A percentile compares a stretch with the other conserved stretches of the same genome.
Conservation (phyloP, 805 yeast genomes). For the Candida saitoana region DNA sequence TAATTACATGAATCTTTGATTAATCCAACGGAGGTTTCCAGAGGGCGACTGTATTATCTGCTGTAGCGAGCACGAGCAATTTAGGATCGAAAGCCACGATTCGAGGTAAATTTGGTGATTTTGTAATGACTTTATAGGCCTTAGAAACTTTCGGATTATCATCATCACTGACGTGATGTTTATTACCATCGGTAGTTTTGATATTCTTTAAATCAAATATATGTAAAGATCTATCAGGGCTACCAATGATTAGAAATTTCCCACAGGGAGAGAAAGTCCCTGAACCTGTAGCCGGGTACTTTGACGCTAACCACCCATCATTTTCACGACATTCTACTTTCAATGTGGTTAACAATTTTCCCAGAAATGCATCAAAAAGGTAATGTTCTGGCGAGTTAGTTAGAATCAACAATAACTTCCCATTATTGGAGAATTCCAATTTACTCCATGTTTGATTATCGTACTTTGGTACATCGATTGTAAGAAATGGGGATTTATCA, state of each 20-base stretch:
- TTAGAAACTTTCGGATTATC: conserved; percentile 18
- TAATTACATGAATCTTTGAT: background rate
- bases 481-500: conserved; percentile 53
- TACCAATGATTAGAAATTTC: conserved; percentile 32
- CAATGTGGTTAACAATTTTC: conserved; percentile 39
- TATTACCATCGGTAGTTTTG: conserved; percentile 15
- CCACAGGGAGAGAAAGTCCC: conserved; percentile 40
- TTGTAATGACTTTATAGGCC: conserved; percentile 21
- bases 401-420: conserved; percentile 57
- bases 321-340: conserved; percentile 6
- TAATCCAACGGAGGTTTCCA: conserved; percentile 28
- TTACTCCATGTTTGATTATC: conserved; percentile 48
- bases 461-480: conserved; percentile 14
- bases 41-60: conserved; percentile 43
- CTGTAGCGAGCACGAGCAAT: conserved; percentile 57
- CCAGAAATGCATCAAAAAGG: conserved; percentile 67
- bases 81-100: conserved; percentile 60
- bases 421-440: conserved; percentile 76
- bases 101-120: conserved; percentile 39
- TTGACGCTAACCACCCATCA: conserved; percentile 21
- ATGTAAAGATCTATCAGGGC: conserved; percentile 20
- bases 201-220: conserved; percentile 27
- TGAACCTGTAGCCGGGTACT: conserved; percentile 31
- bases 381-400: conserved; percentile 53
- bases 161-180: conserved; percentile 12